Percentiles rank a stretch among this genome's conserved stretches.
These are phyloP conservation scores for Solanum sitiens DNA, from an alignment of 257 asterid species.

Conservation along the genomic window DNA sequence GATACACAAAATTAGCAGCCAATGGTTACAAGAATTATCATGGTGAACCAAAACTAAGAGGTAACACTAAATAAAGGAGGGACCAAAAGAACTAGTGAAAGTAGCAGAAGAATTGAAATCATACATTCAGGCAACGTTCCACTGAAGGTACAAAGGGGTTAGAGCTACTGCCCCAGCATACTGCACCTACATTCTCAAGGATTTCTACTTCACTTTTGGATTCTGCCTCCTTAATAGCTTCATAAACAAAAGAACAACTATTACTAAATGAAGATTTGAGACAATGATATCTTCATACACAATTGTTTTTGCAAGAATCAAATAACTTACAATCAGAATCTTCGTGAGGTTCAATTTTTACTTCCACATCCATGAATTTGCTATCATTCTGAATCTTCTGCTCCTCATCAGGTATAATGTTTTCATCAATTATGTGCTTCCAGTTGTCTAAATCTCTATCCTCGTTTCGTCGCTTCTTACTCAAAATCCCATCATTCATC, in stretches of 20 bases:
- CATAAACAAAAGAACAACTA: background rate
- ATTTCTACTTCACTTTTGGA: constrained; percentile 14
- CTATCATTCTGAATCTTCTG: background rate
- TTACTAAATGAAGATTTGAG: background rate
- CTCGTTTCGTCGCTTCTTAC: background rate
- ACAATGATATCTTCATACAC: background rate
- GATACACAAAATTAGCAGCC: constrained; percentile 1
- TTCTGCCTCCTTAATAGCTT: background rate
- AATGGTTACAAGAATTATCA: background rate
- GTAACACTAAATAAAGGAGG: background rate
- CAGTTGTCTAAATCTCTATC: background rate
- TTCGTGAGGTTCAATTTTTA: background rate
- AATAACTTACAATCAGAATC: background rate
- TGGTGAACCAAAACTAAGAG: background rate
- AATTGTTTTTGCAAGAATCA: background rate
- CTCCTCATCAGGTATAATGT: background rate
- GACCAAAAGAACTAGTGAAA: background rate
- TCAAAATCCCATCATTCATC: background rate
- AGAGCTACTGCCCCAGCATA: background rate
- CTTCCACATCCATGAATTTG: background rate
- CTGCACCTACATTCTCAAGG: constrained; percentile 11
- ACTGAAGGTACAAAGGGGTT: constrained; percentile 12
- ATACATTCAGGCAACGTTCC: background rate
- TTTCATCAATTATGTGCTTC: background rate
- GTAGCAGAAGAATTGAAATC: background rate